phyloP scores from a whole-genome alignment of 441 rosid genomes.

The Omphalea diandra region DNA sequence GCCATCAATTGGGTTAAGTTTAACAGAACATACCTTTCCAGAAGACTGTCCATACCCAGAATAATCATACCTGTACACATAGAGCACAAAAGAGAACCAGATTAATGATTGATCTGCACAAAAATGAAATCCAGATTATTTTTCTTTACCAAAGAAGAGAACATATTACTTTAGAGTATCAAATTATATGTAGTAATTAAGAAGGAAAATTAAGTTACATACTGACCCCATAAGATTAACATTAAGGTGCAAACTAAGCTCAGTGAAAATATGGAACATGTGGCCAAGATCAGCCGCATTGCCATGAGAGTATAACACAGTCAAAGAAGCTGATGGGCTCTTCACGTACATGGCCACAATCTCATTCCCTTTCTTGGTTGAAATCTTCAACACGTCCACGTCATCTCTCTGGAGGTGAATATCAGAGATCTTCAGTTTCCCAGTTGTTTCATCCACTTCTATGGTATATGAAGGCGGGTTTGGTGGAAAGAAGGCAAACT shows the following conservation, averaged over 20 bases:
- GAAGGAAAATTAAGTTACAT: background rate
- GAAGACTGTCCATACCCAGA: slow-evolving; percentile 92
- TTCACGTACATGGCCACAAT: slow-evolving; percentile 70
- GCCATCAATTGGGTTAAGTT: no score
- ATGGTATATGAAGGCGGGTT: slow-evolving; percentile 77
- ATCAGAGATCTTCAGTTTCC: slow-evolving; percentile 63
- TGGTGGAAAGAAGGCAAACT: slow-evolving; percentile 94
- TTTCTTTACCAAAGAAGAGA: no score
- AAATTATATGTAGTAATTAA: background rate
- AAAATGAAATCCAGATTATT: no score
- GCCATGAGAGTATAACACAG: slow-evolving; percentile 89
- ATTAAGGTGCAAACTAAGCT: slow-evolving; percentile 77
- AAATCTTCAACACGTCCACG: slow-evolving; percentile 64
- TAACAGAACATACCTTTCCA: slow-evolving; percentile 73
- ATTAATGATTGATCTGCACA: no score
- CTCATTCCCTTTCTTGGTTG: slow-evolving; percentile 78
- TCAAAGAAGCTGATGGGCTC: slow-evolving; percentile 71
- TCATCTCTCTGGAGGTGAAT: slow-evolving; percentile 43
- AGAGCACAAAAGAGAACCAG: background rate
- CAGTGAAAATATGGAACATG: slow-evolving; percentile 69
- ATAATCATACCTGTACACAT: slow-evolving; percentile 78
- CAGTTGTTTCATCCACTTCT: slow-evolving; percentile 39
- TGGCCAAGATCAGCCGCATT: slow-evolving; percentile 98
- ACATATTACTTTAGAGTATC: no score
- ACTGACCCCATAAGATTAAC: slow-evolving; percentile 91